These are phyloP conservation scores for Haplosporangium sp. DNA, from an alignment of 371 early-diverging fungal genomes.

Conservation along the genomic window DNA sequence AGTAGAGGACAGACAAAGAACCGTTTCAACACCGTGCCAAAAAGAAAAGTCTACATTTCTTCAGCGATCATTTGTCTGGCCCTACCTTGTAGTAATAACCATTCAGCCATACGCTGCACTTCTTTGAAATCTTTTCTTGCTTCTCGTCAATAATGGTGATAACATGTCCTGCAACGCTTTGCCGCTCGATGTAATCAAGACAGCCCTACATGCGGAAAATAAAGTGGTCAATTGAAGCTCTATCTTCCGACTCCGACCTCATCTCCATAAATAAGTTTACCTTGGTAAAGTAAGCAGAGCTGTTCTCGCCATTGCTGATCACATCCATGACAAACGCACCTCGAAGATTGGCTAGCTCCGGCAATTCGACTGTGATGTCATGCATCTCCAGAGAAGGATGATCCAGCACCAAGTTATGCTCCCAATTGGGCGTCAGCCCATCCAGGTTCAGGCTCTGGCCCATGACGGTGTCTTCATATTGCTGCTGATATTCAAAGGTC, in stretches of 20 bases:
- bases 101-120: slow-evolving; percentile 57
- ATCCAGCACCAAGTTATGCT: slow-evolving; percentile 24
- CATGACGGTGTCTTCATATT: slow-evolving; percentile 12
- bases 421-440: slow-evolving; percentile 54
- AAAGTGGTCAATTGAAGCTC: background rate
- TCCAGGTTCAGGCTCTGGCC: slow-evolving; percentile 41
- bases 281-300: slow-evolving; percentile 48
- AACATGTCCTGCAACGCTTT: slow-evolving; percentile 65
- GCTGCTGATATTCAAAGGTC: slow-evolving; percentile 49
- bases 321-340: slow-evolving; percentile 55
- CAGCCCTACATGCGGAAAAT: slow-evolving; percentile 53
- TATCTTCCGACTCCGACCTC: background rate
- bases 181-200: slow-evolving; percentile 58
- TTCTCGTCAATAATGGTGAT: slow-evolving; percentile 61
- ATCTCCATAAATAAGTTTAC: slow-evolving; percentile 5
- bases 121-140: slow-evolving; percentile 34
- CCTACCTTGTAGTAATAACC: slow-evolving; percentile 62
- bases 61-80: too few relatives aligned
- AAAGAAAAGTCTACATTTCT: background rate
- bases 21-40: background rate
- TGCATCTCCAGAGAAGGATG: slow-evolving; percentile 26
- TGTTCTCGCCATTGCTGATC: slow-evolving; percentile 52
- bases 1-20: background rate
- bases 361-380: slow-evolving; percentile 35
- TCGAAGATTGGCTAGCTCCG: slow-evolving; percentile 32